Conservation (phyloP, 768 basidiomycete species). For the Tylopilus sp. region DNA sequence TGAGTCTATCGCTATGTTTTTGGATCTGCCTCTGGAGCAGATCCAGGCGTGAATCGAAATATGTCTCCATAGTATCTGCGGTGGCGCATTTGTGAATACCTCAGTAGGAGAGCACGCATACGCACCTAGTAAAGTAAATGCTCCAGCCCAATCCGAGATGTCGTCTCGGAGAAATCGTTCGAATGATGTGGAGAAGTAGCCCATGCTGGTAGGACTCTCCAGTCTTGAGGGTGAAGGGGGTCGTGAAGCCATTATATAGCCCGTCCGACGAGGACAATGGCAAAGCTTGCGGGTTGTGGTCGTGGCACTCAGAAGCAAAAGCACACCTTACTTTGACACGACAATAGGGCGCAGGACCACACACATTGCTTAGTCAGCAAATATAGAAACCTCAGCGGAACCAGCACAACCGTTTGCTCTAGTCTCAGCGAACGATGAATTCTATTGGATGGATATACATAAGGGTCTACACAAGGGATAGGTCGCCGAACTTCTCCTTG, state of each 20-base stretch:
- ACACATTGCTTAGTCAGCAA: constrained; percentile 23
- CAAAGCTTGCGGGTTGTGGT: neutral
- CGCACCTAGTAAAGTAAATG: constrained; percentile 83
- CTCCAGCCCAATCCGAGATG: constrained; percentile 71
- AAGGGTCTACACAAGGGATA: constrained; percentile 75
- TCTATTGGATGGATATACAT: constrained; percentile 26
- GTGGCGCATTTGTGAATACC: neutral
- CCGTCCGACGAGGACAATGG: constrained; percentile 15
- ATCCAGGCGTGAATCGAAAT: constrained; percentile 88
- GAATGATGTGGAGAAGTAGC: constrained; percentile 65
- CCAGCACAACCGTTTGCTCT: neutral
- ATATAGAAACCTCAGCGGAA: neutral
- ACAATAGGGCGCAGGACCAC: neutral
- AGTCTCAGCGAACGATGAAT: neutral
- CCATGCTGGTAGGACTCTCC: constrained; percentile 35
- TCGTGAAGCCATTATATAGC: constrained; percentile 32
- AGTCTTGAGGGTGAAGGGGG: constrained; percentile 38
- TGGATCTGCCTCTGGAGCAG: constrained; percentile 80
- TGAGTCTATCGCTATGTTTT: constrained; percentile 82
- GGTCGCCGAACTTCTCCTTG: constrained; percentile 96
- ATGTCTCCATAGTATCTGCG: constrained; percentile 90
- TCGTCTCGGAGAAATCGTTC: constrained; percentile 77
- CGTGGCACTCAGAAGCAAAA: constrained; percentile 8
- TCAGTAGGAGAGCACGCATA: constrained; percentile 1
- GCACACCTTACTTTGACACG: neutral